Conservation (phyloP, 1,139 yeast genomes). For the Suhomyces wounanorum region DNA sequence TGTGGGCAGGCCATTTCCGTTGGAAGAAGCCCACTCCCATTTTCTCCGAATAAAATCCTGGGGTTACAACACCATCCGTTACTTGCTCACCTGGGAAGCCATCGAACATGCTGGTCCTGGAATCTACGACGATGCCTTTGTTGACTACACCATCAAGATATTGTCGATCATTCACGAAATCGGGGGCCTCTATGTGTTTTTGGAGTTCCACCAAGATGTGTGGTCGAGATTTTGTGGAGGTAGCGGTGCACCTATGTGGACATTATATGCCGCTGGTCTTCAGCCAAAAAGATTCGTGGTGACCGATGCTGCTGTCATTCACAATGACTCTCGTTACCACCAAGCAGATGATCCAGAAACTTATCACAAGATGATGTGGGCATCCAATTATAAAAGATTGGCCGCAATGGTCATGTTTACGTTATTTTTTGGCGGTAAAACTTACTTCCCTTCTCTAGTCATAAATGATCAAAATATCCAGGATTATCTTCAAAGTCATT, state of each 20-base stretch:
- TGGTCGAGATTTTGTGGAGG: constrained; percentile 96
- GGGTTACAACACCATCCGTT: constrained; percentile 81
- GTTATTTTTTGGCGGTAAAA: constrained; percentile 74
- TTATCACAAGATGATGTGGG: constrained; percentile 91
- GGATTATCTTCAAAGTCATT: constrained; percentile 69
- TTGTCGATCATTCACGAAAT: constrained; percentile 57
- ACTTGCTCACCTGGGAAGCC: constrained; percentile 89
- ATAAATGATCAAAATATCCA: constrained; percentile 78
- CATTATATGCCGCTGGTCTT: constrained; percentile 90
- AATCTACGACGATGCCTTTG: constrained; percentile 72
- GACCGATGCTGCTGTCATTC: constrained; percentile 78
- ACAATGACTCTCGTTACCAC: constrained; percentile 48
- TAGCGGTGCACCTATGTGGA: constrained; percentile 95
- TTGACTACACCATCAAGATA: constrained; percentile 67
- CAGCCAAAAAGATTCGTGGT: constrained; percentile 67
- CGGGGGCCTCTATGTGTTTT: constrained; percentile 77
- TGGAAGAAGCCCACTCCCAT: constrained; percentile 72
- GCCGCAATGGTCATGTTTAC: constrained; percentile 86
- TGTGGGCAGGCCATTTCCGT: constrained; percentile 78
- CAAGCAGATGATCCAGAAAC: constrained; percentile 35
- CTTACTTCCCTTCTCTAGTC: constrained; percentile 68
- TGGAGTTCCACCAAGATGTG: constrained; percentile 93
- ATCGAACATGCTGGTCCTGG: constrained; percentile 90
- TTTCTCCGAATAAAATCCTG: constrained; percentile 69
- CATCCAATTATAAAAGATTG: constrained; percentile 77